phyloP scores from a whole-genome alignment of 345 rosid species.

The Eucalyptus marginata region DNA sequence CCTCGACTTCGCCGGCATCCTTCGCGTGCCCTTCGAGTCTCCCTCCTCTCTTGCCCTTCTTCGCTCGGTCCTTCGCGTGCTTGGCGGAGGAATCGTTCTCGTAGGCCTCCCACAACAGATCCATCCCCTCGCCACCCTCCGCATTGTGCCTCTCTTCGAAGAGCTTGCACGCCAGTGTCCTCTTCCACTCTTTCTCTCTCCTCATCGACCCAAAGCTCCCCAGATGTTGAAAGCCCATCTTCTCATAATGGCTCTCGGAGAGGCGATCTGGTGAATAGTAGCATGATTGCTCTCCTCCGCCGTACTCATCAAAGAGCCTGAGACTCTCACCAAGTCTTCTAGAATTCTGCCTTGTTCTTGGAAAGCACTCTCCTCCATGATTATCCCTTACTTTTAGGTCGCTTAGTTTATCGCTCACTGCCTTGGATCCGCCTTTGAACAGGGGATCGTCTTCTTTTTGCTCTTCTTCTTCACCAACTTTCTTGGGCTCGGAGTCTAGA shows the following conservation, averaged over 20 bases:
- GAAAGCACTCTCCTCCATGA: not conserved
- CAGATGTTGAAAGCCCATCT: constrained; percentile 4
- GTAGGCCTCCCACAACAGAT: constrained; percentile 82
- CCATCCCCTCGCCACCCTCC: constrained; percentile 46
- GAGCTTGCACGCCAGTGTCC: constrained; percentile 91
- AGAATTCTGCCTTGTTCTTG: constrained; percentile 6
- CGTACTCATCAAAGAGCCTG: not conserved
- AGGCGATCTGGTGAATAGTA: not conserved
- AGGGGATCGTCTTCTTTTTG: not conserved
- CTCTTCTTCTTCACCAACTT: constrained; percentile 15
- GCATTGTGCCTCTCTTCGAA: constrained; percentile 76
- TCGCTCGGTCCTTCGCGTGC: constrained; percentile 6
- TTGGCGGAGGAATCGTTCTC: constrained; percentile 38
- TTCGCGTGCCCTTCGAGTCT: not conserved
- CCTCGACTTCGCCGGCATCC: constrained; percentile 11
- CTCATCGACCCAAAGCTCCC: constrained; percentile 79
- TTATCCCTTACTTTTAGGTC: not conserved
- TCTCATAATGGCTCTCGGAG: not conserved
- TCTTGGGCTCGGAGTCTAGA: constrained; percentile 24
- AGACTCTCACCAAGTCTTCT: constrained; percentile 1
- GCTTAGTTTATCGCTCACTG: not conserved
- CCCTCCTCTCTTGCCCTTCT: constrained; percentile 17
- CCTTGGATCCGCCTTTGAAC: constrained; percentile 48
- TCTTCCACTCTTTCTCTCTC: constrained; percentile 85
- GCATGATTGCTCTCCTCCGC: not conserved